Base-by-base conservation (phyloP, 148 eudicot species). In the Rhododendron ferrugineum region DNA sequence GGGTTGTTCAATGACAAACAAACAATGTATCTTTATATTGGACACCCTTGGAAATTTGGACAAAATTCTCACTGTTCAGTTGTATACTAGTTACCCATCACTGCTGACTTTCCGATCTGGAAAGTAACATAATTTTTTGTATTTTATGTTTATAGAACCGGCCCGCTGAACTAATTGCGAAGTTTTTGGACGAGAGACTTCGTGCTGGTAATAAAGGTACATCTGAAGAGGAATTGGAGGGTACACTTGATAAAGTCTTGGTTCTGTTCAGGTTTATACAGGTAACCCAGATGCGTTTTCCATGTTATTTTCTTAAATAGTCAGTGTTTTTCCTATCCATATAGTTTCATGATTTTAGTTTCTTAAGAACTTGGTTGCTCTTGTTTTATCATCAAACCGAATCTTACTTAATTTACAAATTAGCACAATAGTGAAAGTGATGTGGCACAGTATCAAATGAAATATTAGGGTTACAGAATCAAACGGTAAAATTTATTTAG, bases 151-250 rank as follows among this genome's bases (percentile, higher is more conserved):
- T 60, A 81, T 82, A 96, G 99, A 96, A 96, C 86, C 98, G 99
- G 82, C 98, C 99, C 78, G 99, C 99, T 66, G 99, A 96, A 91
- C 88, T 96, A 84, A 95, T 96, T 87, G 99, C 99, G 0, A 96
- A 96, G 92, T 96, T 93, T 91, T 87, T 96, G 88, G 99, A 96
- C 84, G 98, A 96, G 90, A 96, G 93, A 87, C 98, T 96, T 49
- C 99, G 99, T 88, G 99, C 99, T 88, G 99, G 99, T 72, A 96
- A 96, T 89, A 96, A 96, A 90, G 99, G 99, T 84, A 96, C 97
- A 79, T 95, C 99, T 52, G 99, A 96, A 88, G 99, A 96, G 87
- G 99, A 96, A 88, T 84, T 96, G 90, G 99, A 96, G 91, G 98
- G 97, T 76, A 95, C 91, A 78, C 99, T 96, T 78, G 99, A 96